Evolutionary conservation across 768 basidiomycete genomes (phyloP), one percentile per base, ranked within the genome.

Genomic region (Podaxis carcinomalis): DNA sequence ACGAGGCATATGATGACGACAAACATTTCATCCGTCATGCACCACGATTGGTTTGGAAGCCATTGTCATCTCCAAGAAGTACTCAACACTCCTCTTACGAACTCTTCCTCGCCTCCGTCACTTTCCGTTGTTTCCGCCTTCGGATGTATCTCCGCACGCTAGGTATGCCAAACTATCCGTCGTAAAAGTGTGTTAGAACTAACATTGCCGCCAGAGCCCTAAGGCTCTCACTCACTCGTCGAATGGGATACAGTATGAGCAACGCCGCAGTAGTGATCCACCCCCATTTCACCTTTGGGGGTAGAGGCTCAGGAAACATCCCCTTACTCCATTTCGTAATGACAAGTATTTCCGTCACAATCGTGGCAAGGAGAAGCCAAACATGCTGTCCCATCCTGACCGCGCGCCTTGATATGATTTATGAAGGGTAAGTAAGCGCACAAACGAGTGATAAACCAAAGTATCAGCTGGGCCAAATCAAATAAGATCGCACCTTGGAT

Each of bases 361-460:
- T 86, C n/a, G 92, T 94, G 35, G 92, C 92, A 53, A 93, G 82
- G 62, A 94, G 76, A 44, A 94, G 76, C 92, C 92, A 93, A 36
- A 88, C 86, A 68, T 94, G 92, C 66, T 92, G 90, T 1, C 93
- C 92, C 92, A 94, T 93, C 59, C 92, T 83, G 63, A 87, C 86
- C n/a, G 90, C 87, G 66, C 80, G 86, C 67, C 92, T 93, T 57
- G n/a, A 57, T 7, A 51, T 47, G 21, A 19, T 59, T 37, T 7
- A 47, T 4, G 25, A 47, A 28, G 56, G 44, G 32, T 25, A 59
- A 36, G 35, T 28, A 42, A 55, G 46, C 32, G 16, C 14, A 56
- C 16, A 39, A 44, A 16, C 25, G 25, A n/a, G 14, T 7, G 16
- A 42, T 23, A 23, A 9, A 23, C 21, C 37, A 13, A 39, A 47